Evolutionary conservation across 176 grass and related monocot species (phyloP).

Genomic region (Oryza australiensis): DNA sequence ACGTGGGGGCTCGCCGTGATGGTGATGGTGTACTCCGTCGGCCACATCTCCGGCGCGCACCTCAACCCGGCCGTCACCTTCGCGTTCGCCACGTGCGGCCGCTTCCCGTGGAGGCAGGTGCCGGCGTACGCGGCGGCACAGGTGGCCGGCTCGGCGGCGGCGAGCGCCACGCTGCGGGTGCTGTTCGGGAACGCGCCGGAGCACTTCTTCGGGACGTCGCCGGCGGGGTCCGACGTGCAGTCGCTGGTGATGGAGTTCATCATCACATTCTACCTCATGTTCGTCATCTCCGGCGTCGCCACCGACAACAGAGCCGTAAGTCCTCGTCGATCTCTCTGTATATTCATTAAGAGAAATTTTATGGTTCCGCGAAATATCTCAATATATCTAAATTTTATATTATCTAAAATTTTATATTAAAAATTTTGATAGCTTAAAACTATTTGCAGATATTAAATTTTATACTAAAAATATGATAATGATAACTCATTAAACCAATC

Average conservation of each 20-base stretch:
- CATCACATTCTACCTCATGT: constrained; percentile 96
- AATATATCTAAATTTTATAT: no score
- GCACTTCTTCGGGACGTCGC: constrained; percentile 73
- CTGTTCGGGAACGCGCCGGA: constrained; percentile 53
- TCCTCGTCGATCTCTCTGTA: no score
- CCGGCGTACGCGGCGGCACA: constrained; percentile 75
- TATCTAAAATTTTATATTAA: no score
- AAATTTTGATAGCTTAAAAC: no score
- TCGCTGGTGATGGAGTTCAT: constrained; percentile 86
- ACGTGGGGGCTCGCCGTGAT: constrained; percentile 88
- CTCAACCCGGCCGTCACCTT: constrained; percentile 87
- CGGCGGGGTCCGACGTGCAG: constrained; percentile 62
- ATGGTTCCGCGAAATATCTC: no score
- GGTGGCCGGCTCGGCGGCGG: constrained; percentile 49
- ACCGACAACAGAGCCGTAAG: constrained; percentile 88
- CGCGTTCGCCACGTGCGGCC: constrained; percentile 76
- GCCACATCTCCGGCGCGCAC: constrained; percentile 95
- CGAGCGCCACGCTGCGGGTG: constrained; percentile 61
- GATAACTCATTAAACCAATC: no score
- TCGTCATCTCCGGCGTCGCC: constrained; percentile 91
- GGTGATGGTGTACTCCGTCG: constrained; percentile 94
- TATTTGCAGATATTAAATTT: no score
- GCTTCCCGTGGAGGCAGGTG: constrained; percentile 86
- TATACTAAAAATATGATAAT: no score
- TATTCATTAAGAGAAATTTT: no score